A percentile compares a stretch with the other conserved stretches of the same genome.
These are phyloP conservation scores for Pisolithus marmoratus DNA, from an alignment of 768 basidiomycete genomes.

Conservation along the genomic window DNA sequence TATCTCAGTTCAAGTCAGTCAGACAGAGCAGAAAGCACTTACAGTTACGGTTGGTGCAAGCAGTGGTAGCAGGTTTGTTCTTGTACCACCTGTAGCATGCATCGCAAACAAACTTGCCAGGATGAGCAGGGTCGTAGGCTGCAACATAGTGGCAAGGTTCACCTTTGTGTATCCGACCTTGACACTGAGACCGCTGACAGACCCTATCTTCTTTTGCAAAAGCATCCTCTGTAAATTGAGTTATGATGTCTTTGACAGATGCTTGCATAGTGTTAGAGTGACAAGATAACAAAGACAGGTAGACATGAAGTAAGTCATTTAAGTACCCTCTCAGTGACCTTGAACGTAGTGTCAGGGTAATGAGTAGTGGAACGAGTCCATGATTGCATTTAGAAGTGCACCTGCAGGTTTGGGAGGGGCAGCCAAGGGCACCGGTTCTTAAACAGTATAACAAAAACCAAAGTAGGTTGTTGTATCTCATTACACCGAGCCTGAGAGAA, in stretches of 20 bases:
- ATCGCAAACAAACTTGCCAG: background rate
- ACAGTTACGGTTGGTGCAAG: background rate
- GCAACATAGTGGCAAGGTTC: conserved; percentile 3
- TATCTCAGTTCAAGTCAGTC: background rate
- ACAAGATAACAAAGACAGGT: background rate
- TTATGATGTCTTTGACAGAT: background rate
- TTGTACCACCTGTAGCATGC: background rate
- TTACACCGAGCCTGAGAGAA: too few relatives aligned
- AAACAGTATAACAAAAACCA: too few relatives aligned
- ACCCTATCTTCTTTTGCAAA: too few relatives aligned
- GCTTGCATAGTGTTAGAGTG: background rate
- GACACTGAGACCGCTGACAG: background rate
- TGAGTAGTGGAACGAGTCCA: too few relatives aligned
- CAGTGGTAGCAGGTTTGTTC: background rate
- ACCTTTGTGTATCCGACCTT: background rate
- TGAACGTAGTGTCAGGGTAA: too few relatives aligned
- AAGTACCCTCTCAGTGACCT: too few relatives aligned
- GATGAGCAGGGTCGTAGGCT: background rate
- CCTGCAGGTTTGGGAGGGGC: too few relatives aligned
- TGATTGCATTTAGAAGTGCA: too few relatives aligned
- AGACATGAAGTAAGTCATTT: too few relatives aligned
- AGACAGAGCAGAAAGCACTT: background rate
- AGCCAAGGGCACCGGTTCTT: too few relatives aligned
- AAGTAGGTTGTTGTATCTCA: too few relatives aligned
- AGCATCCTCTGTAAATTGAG: too few relatives aligned